phyloP scores from a whole-genome alignment of 176 grass and related monocot species.

The Musa beccarii region DNA sequence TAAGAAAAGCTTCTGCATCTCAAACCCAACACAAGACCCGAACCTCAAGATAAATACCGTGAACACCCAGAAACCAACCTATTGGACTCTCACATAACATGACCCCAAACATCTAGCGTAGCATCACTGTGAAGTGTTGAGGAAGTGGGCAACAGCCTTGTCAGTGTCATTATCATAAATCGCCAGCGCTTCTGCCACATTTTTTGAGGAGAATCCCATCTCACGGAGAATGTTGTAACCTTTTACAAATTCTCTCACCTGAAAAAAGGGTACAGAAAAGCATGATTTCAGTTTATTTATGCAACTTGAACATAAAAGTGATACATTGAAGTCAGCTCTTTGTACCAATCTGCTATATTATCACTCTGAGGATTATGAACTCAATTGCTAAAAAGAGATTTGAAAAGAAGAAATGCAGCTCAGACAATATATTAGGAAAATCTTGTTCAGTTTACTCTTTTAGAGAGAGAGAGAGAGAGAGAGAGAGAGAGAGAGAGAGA shows the following conservation, averaged over 20 bases:
- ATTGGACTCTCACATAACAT: no score
- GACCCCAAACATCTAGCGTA: background rate
- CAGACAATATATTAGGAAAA: background rate
- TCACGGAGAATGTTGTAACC: constrained; percentile 79
- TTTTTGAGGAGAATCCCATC: constrained; percentile 84
- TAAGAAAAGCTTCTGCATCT: background rate
- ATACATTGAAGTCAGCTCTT: no score
- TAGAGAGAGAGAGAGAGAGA: no score
- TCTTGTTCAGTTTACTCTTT: background rate
- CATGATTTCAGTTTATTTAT: background rate
- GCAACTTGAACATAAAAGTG: background rate
- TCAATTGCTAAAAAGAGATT: no score
- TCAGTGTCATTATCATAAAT: constrained; percentile 91
- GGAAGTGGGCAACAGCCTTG: constrained; percentile 71
- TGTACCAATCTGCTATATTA: no score
- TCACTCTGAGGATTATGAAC: no score
- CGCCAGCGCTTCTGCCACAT: constrained; percentile 74
- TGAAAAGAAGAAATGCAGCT: no score
- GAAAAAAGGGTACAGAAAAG: constrained; percentile 1
- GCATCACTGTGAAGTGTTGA: constrained; percentile 29
- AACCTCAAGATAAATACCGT: background rate
- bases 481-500: no score
- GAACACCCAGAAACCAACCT: background rate
- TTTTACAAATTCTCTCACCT: constrained; percentile 99
- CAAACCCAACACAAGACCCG: background rate